Evolutionary conservation across 148 eudicot species (phyloP), one percentile per base, ranked within the genome.

Genomic region (Simmondsia chinensis): DNA sequence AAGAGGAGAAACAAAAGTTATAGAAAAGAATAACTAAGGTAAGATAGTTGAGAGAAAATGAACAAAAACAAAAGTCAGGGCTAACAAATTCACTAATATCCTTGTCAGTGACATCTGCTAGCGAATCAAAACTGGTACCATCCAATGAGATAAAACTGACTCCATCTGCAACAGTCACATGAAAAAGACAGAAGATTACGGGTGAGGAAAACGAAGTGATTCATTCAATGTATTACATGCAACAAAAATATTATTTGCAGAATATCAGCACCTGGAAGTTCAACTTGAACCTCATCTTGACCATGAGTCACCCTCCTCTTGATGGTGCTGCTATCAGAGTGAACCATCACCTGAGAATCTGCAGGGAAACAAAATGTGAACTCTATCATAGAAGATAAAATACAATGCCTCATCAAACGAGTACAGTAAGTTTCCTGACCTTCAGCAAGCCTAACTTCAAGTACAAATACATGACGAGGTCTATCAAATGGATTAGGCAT

Each of bases 401-500:
- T 23, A 33, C 16, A 46, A 9, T 35, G 9, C 6, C 31, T 9
- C 5, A 19, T 20, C 39, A 12, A 20, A 47, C 9, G 5, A 5
- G 19, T 46, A 26, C 6, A 21, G 20, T 12, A 54, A 40, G 54
- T 15, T 25, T 23, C 45, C 39, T 58, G 33, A 91, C 97, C 95
- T 82, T 76, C 61, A 62, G 67, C 68, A 64, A 80, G 89, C 7
- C 45, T 50, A 21, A 86, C 77, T 61, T 82, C 79, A 38, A 91
- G 76, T 75, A 82, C 15, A 48, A 91, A 63, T 48, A 86, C 82
- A 63, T 80, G 70, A 34, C 65, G 94, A 49, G 99, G 96, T 61
- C 89, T 79, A 70, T 75, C 74, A 72, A 91, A 91, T 43, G 96
- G 99, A 74, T 86, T 86, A 31, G 96, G 96, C 65, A 59, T 52